Conservation (phyloP, 805 yeast species). For the Ogataea trehaloabstinens region DNA sequence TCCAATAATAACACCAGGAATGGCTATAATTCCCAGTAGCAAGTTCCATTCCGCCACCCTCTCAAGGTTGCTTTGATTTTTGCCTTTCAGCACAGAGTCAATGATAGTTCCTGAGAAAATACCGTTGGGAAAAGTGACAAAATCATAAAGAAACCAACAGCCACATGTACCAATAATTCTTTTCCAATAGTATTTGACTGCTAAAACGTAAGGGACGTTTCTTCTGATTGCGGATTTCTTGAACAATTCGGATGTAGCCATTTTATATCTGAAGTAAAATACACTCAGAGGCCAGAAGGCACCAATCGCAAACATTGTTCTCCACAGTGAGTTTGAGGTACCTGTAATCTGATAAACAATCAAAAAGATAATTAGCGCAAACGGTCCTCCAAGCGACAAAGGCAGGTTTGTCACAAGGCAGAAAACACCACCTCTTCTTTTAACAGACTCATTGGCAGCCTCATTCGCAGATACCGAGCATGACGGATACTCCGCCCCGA, state of each 20-base stretch:
- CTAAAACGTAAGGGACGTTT: constrained; percentile 56
- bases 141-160: constrained; percentile 80
- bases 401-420: constrained; percentile 72
- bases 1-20: constrained; percentile 74
- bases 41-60: constrained; percentile 72
- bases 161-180: constrained; percentile 68
- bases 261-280: constrained; percentile 67
- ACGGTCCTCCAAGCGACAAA: constrained; percentile 74
- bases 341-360: constrained; percentile 64
- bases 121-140: constrained; percentile 76
- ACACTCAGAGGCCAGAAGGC: constrained; percentile 68
- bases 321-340: constrained; percentile 55
- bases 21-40: constrained; percentile 58
- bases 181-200: constrained; percentile 65
- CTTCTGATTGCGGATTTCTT: constrained; percentile 60
- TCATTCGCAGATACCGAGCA: constrained; percentile 63
- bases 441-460: constrained; percentile 58
- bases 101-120: constrained; percentile 52
- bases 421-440: constrained; percentile 64
- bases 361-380: constrained; percentile 63
- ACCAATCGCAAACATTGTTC: constrained; percentile 66
- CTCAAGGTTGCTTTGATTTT: constrained; percentile 38
- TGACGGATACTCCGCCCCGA: constrained; percentile 66
- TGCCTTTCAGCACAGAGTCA: constrained; percentile 44
- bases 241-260: constrained; percentile 66